Conservation (phyloP, 2,329 filamentous ascomycete species). For the Pseudocercospora ulei region DNA sequence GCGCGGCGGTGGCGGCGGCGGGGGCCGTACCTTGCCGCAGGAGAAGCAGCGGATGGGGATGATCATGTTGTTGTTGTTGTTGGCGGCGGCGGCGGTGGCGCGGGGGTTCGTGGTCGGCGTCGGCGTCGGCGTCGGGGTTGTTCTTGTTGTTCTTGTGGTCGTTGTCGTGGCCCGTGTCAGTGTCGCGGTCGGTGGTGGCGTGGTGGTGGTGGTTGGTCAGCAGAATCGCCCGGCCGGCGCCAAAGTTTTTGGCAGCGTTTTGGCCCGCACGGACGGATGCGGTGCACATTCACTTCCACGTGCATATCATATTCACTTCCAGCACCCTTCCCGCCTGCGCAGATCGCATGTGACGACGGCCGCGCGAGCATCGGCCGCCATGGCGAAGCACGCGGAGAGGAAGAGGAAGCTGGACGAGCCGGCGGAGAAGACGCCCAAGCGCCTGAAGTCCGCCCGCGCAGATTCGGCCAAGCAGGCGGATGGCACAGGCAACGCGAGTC, state of each 20-base stretch:
- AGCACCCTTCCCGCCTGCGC: neutral
- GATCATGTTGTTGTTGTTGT: slow-evolving; percentile 88
- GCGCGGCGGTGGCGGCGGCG: neutral
- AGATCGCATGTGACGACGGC: neutral
- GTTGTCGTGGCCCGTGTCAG: slow-evolving; percentile 12
- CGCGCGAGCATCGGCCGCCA: neutral
- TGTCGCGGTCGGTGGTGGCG: slow-evolving; percentile 8
- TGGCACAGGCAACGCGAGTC: slow-evolving; percentile 11
- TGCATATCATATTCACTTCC: neutral
- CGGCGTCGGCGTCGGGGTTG: neutral
- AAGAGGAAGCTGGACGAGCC: slow-evolving; percentile 24
- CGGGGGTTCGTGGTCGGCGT: too few species aligned
- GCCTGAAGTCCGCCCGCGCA: slow-evolving; percentile 19
- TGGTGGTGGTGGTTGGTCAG: too few species aligned
- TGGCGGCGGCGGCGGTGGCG: slow-evolving; percentile 32
- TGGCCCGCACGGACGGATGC: slow-evolving; percentile 8
- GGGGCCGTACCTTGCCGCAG: slow-evolving; percentile 74
- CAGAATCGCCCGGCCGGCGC: slow-evolving; percentile 10
- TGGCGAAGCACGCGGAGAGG: slow-evolving; percentile 19
- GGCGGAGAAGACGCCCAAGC: slow-evolving; percentile 18
- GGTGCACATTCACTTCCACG: slow-evolving; percentile 1
- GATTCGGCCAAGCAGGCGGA: slow-evolving; percentile 14
- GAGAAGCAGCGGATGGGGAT: slow-evolving; percentile 98
- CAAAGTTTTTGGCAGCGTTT: slow-evolving; percentile 16
- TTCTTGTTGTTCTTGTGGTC: slow-evolving; percentile 1